Evolutionary conservation across 116 monocot species (phyloP), one percentile per base, ranked within the genome.

Genomic region (Iris pallida): DNA sequence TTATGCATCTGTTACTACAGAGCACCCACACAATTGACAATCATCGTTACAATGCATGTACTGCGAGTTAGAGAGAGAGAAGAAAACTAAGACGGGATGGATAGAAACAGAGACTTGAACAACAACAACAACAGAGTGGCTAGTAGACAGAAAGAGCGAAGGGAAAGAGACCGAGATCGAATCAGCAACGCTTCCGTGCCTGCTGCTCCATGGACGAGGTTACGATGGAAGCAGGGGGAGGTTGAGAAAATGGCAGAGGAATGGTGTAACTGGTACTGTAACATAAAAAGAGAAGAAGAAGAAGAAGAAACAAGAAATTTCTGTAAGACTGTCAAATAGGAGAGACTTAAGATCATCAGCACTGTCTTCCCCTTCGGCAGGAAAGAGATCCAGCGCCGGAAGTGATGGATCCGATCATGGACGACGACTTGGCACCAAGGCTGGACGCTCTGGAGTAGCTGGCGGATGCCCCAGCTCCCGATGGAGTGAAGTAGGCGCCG

Each of bases 121-220:
- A n/a, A n/a, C n/a, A 13, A 51, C 13, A 13, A 51, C 11, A 13
- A 51, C 30, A 30, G 30, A 30, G 30, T 30, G 30, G 30, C 30
- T 30, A 30, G 30, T 30, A 30, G 30, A 30, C 30, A 30, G 30
- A 1, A 30, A 30, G 30, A 30, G 30, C 30, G 30, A n/a, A n/a
- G n/a, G n/a, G n/a, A n/a, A n/a, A n/a, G n/a, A n/a, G n/a, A n/a
- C n/a, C n/a, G n/a, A n/a, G n/a, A n/a, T 67, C n/a, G 43, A 48
- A 59, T 66, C 73, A 76, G 74, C 84, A 88, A 88, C 76, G 63
- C 88, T 81, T 84, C 88, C 77, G 58, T 76, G 75, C 75, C 81
- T 55, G 78, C 81, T 55, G 78, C 81, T 72, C 74, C 69, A 47
- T 20, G 45, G 44, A 64, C 30, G 64, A 40, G 9, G 30, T 55